Conservation (phyloP, 2,329 filamentous ascomycete species). For the Diaporthe sp. region DNA sequence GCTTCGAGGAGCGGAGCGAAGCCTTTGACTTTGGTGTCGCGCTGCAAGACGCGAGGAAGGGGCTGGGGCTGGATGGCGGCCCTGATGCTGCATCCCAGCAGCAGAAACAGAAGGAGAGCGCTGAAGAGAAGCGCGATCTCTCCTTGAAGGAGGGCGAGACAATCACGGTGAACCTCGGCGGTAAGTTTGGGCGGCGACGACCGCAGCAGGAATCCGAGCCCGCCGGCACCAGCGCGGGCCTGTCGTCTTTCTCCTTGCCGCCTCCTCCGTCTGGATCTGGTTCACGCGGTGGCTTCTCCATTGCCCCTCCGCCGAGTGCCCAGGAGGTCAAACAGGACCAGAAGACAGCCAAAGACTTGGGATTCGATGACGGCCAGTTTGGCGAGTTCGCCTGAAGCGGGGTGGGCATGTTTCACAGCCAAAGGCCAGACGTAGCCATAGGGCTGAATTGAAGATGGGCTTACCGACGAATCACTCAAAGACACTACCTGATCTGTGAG, state of each 20-base stretch:
- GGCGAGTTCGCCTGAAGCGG: constrained; percentile 78
- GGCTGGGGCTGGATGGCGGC: constrained; percentile 71
- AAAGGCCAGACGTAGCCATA: constrained; percentile 29
- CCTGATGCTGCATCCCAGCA: constrained; percentile 50
- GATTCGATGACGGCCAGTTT: constrained; percentile 91
- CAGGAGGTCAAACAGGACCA: constrained; percentile 72
- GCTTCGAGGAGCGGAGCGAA: constrained; percentile 88
- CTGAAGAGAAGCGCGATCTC: constrained; percentile 78
- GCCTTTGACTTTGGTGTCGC: constrained; percentile 89
- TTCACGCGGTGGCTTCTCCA: constrained; percentile 56
- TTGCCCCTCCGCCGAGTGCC: constrained; percentile 78
- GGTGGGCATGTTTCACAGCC: constrained; percentile 4
- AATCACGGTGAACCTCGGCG: constrained; percentile 83
- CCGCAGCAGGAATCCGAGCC: constrained; percentile 48
- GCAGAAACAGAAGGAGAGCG: constrained; percentile 55
- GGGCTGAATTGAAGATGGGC: background rate
- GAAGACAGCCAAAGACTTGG: constrained; percentile 74
- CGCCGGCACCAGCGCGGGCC: constrained; percentile 50
- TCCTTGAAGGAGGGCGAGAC: constrained; percentile 92
- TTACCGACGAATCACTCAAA: background rate
- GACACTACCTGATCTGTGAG: background rate
- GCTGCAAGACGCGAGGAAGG: constrained; percentile 82
- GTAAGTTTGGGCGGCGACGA: constrained; percentile 65
- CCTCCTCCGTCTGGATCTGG: constrained; percentile 71
- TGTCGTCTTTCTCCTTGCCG: constrained; percentile 78